Evolutionary conservation across 2,329 filamentous ascomycete species (phyloP).

Genomic region (Lachnellula suecica): DNA sequence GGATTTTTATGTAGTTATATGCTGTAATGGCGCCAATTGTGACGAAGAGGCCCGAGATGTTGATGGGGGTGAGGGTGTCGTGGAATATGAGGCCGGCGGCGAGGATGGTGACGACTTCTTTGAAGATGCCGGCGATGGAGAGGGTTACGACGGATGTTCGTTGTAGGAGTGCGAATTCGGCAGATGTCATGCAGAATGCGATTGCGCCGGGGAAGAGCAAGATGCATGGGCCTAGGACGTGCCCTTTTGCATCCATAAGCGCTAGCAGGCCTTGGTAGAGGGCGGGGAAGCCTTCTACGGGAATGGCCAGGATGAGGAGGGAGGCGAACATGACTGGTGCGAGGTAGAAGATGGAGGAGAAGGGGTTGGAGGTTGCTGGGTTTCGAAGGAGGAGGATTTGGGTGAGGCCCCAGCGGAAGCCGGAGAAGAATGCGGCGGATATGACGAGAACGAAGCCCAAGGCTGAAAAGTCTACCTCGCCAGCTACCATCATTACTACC

Average conservation of each 20-base stretch:
- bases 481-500: slow-evolving; percentile 97
- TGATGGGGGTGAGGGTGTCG: slow-evolving; percentile 83
- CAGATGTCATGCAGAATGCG: slow-evolving; percentile 94
- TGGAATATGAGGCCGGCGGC: slow-evolving; percentile 86
- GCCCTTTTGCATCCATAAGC: slow-evolving; percentile 68
- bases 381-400: slow-evolving; percentile 94
- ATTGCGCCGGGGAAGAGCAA: slow-evolving; percentile 87
- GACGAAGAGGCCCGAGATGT: slow-evolving; percentile 81
- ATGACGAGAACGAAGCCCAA: slow-evolving; percentile 92
- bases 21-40: slow-evolving; percentile 83
- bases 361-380: slow-evolving; percentile 92
- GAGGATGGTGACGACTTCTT: slow-evolving; percentile 94
- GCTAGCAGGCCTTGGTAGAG: slow-evolving; percentile 64
- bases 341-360: slow-evolving; percentile 96
- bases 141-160: slow-evolving; percentile 94
- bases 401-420: slow-evolving; percentile 97
- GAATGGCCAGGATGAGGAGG: slow-evolving; percentile 76
- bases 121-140: slow-evolving; percentile 97
- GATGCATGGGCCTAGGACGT: slow-evolving; percentile 64
- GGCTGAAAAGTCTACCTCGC: slow-evolving; percentile 85
- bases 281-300: slow-evolving; percentile 75
- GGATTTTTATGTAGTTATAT: slow-evolving; percentile 95
- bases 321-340: slow-evolving; percentile 93
- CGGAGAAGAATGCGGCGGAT: slow-evolving; percentile 88
- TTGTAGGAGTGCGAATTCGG: slow-evolving; percentile 92